These are phyloP conservation scores for Madurella fahalii DNA, from an alignment of 2,329 filamentous ascomycete genomes.

Conservation along the genomic window DNA sequence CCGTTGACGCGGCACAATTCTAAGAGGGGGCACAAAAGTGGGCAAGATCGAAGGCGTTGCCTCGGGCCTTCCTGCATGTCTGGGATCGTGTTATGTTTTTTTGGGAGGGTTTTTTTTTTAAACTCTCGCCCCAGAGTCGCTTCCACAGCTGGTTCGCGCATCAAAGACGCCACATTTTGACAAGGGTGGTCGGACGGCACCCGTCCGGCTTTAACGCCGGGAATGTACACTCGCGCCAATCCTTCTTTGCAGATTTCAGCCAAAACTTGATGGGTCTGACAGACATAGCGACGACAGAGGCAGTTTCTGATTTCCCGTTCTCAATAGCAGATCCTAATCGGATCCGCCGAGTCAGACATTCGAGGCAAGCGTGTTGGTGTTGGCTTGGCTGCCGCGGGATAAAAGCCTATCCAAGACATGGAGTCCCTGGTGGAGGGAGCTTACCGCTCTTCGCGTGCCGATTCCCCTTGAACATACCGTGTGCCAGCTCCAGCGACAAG, in stretches of 20 bases:
- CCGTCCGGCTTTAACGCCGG: slow-evolving; percentile 23
- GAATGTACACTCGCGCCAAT: slow-evolving; percentile 13
- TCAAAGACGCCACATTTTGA: slow-evolving; percentile 19
- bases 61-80: background rate
- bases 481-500: background rate
- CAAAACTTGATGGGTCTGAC: slow-evolving; percentile 9
- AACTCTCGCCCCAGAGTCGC: slow-evolving; percentile 8
- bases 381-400: slow-evolving; percentile 4
- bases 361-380: background rate
- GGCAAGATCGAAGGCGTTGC: background rate
- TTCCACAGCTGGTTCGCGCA: slow-evolving; percentile 17
- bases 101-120: no score
- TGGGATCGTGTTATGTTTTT: slow-evolving; percentile 1
- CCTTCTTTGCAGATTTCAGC: slow-evolving; percentile 19
- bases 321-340: background rate
- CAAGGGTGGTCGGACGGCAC: slow-evolving; percentile 17
- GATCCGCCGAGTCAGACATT: slow-evolving; percentile 3
- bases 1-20: slow-evolving; percentile 1
- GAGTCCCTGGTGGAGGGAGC: background rate
- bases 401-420: background rate
- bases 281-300: background rate
- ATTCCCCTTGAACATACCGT: slow-evolving; percentile 3
- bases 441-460: slow-evolving; percentile 9
- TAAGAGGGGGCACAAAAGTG: background rate
- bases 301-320: background rate